Evolutionary conservation across 2,329 filamentous ascomycete species (phyloP).

Genomic region (Uncinocarpus reesii): DNA sequence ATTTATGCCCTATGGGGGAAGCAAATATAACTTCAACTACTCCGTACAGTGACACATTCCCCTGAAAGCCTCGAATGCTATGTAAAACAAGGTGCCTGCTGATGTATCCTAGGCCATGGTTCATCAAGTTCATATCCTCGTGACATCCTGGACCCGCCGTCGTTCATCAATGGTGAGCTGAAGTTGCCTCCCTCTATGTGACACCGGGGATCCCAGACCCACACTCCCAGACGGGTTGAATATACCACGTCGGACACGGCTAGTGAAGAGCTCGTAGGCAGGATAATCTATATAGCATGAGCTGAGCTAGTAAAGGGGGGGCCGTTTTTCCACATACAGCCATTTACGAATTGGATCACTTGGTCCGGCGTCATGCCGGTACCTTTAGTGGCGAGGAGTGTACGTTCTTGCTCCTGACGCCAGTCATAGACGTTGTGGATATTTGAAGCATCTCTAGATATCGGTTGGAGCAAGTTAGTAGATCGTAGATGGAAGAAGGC

Average conservation of each 20-base stretch:
- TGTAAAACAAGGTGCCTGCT: too few species aligned
- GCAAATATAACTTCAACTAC: too few species aligned
- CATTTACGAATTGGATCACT: conserved; percentile 64
- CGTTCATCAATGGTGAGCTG: conserved; percentile 52
- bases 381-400: conserved; percentile 55
- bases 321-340: conserved; percentile 38
- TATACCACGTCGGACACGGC: conserved; percentile 49
- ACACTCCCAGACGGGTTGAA: conserved; percentile 31
- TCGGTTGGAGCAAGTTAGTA: background rate
- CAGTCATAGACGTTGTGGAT: conserved; percentile 70
- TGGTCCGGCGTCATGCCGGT: conserved; percentile 74
- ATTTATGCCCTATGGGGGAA: too few species aligned
- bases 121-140: conserved; percentile 42
- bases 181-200: conserved; percentile 47
- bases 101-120: too few species aligned
- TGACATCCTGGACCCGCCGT: conserved; percentile 48
- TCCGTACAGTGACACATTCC: too few species aligned
- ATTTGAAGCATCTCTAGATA: conserved; percentile 55
- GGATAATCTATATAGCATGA: conserved; percentile 46
- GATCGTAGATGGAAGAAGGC: background rate
- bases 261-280: conserved; percentile 59
- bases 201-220: background rate
- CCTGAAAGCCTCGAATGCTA: too few species aligned
- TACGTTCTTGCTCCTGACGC: conserved; percentile 70
- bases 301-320: background rate